Conservation (phyloP, 2,329 filamentous ascomycete species). For the Fusarium devonianum region DNA sequence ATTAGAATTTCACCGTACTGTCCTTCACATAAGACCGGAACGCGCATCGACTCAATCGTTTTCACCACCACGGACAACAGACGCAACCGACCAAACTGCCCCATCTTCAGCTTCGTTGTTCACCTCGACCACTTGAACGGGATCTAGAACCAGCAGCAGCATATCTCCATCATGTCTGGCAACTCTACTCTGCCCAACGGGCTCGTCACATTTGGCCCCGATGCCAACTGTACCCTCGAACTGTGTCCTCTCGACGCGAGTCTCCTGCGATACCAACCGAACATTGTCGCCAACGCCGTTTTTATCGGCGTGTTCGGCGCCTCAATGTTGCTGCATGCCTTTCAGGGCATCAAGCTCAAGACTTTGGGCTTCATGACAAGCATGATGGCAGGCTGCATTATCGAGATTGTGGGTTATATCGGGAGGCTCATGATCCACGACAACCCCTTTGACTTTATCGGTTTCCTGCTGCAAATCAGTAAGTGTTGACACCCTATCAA, state of each 20-base stretch:
- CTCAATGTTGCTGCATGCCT: conserved; percentile 28
- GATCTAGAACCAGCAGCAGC: neutral
- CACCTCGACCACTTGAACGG: too few species aligned
- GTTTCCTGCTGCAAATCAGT: conserved; percentile 71
- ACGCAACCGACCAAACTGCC: too few species aligned
- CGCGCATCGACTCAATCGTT: too few species aligned
- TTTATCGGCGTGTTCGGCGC: conserved; percentile 33
- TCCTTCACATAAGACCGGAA: too few species aligned
- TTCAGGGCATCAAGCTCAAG: conserved; percentile 29
- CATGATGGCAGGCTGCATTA: conserved; percentile 61
- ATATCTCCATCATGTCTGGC: conserved; percentile 7
- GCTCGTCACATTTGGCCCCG: conserved; percentile 34
- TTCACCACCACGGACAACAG: too few species aligned
- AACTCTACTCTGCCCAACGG: conserved; percentile 29
- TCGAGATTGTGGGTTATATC: conserved; percentile 67
- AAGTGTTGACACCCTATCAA: conserved; percentile 38
- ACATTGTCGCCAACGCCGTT: conserved; percentile 27
- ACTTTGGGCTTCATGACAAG: conserved; percentile 52
- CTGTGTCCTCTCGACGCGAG: conserved; percentile 37
- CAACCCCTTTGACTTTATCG: conserved; percentile 63
- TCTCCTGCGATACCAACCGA: conserved; percentile 36
- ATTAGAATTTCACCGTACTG: too few species aligned
- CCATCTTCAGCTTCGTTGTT: neutral
- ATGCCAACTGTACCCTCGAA: conserved; percentile 39
- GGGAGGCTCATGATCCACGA: conserved; percentile 63